Base-by-base conservation (phyloP, 2,329 filamentous ascomycete species). In the Cercospora sesami region DNA sequence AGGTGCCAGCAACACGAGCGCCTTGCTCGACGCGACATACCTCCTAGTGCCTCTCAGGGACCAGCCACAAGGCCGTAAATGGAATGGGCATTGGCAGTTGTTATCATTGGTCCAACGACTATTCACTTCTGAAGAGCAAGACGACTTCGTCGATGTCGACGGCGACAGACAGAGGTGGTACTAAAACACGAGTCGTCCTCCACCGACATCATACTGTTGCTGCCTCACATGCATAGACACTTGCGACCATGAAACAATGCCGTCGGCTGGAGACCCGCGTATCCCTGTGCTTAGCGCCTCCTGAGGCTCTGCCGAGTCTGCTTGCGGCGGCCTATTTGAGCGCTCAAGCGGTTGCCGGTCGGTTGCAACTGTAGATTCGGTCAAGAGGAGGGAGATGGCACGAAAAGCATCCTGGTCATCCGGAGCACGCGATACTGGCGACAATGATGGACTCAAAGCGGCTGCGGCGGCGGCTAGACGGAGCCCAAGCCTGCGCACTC, bases 161-260 rank as follows among this genome's bases (percentile, higher is more conserved):
- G 9, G 48, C 23, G 23, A 30, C 23, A 5, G 23, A 12, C 14
- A 2, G 48, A 14, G 16, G 23, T 28, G 10, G 7, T 28, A 8
- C 18, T 51, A 21, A 28, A 9, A 28, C 48, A 55, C 21, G 48
- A 55, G 21, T 55, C 48, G 48, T 55, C 3, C 23, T n/a, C 48
- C 48, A 28, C 48, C 16, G 48, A 55, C 48, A 55, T 28, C 23
- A 23, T 28, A 0, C 21, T 55, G 48, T 26, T 55, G 48, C 48
- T 55, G 48, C 48, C 48, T 55, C 48, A 55, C 48, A 55, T 55
- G 48, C 23, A 55, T 55, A 16, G 48, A 55, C 42, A 62, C 36
- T 28, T 30, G 33, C 60, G 36, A 62, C 60, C 60, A 12, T 62
- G 60, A 51, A 48, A 62, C 39, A 51, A 55, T 28, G 21, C 48